Base-by-base conservation (phyloP, 2,329 filamentous ascomycete genomes). In the Exserohilum turcica region DNA sequence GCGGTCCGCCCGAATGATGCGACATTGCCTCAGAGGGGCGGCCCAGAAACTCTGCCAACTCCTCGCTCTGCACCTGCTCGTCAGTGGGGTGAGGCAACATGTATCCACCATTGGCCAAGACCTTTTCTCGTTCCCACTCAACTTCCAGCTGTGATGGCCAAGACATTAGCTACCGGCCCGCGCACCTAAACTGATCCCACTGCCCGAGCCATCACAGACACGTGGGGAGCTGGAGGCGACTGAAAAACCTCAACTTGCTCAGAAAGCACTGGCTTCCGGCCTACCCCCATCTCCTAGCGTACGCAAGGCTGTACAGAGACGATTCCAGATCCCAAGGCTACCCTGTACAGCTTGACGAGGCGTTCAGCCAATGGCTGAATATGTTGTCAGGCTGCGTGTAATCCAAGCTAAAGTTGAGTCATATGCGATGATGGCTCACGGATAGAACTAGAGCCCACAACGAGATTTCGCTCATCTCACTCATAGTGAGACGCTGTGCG, bases 1-100 rank as follows among this genome's bases (percentile, higher is more conserved):
- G 52, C 69, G 68, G 68, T 66, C 69, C 69, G 69, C 52, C 64
- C 52, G 47, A 54, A 43, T 39, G 31, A 31, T 33, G 37, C 33
- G 47, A 43, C 28, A 35, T 31, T 16, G 29, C 49, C 3, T 43
- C 33, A 21, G 38, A 37, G 43, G 43, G 35, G 48, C 15, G 42
- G 51, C n/a, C n/a, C 31, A 24, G 29, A 35, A 35, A 32, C 28
- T 35, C 16, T 24, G 18, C 19, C 13, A 8, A 27, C 9, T 39
- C 36, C 27, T 12, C 16, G 13, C 9, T 32, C 18, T 31, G 38
- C 45, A 16, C n/a, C 21, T 32, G 27, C 19, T 18, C 36, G 6
- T 32, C 28, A 39, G 36, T 37, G 36, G 28, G 29, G 13, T 24
- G 19, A 13, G 21, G 16, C 13, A 24, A 39, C 19, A 39, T 5